phyloP scores from a whole-genome alignment of 352 stramenopile species.

The Pythium rhizo-oryzae region DNA sequence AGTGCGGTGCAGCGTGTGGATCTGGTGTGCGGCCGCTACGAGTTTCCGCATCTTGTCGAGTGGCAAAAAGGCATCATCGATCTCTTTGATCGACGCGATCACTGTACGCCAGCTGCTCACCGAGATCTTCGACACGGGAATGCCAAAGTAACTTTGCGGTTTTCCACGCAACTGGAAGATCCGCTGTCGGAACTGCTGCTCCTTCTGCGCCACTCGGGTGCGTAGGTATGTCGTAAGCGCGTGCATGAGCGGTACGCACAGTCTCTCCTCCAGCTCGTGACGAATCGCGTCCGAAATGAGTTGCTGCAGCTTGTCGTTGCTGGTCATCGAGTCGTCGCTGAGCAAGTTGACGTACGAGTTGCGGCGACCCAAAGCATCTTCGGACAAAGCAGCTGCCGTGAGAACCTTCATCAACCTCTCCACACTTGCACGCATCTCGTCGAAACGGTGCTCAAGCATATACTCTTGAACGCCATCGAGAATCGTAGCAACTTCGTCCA shows the following conservation, averaged over 20 bases:
- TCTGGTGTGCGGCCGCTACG: slow-evolving; percentile 66
- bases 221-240: slow-evolving; percentile 51
- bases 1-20: slow-evolving; percentile 69
- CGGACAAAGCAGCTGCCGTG: slow-evolving; percentile 16
- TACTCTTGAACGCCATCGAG: slow-evolving; percentile 85
- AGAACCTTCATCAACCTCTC: slow-evolving; percentile 63
- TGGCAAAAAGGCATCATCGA: slow-evolving; percentile 80
- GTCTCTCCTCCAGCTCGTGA: slow-evolving; percentile 78
- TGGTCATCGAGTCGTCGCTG: slow-evolving; percentile 58
- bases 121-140: slow-evolving; percentile 77
- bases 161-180: slow-evolving; percentile 70
- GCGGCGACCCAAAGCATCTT: slow-evolving; percentile 36
- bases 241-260: slow-evolving; percentile 80
- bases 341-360: slow-evolving; percentile 75
- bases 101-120: slow-evolving; percentile 74
- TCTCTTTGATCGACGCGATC: slow-evolving; percentile 78
- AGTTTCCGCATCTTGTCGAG: slow-evolving; percentile 87
- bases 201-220: slow-evolving; percentile 59
- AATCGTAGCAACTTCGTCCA: slow-evolving; percentile 78
- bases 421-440: slow-evolving; percentile 74
- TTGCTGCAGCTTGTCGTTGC: slow-evolving; percentile 75
- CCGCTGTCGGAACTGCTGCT: slow-evolving; percentile 72
- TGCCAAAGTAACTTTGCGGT: slow-evolving; percentile 83
- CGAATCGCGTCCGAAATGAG: slow-evolving; percentile 84
- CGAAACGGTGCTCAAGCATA: slow-evolving; percentile 84